These are phyloP conservation scores for Candida palmyrensis DNA, from an alignment of 805 yeast species.

Conservation along the genomic window DNA sequence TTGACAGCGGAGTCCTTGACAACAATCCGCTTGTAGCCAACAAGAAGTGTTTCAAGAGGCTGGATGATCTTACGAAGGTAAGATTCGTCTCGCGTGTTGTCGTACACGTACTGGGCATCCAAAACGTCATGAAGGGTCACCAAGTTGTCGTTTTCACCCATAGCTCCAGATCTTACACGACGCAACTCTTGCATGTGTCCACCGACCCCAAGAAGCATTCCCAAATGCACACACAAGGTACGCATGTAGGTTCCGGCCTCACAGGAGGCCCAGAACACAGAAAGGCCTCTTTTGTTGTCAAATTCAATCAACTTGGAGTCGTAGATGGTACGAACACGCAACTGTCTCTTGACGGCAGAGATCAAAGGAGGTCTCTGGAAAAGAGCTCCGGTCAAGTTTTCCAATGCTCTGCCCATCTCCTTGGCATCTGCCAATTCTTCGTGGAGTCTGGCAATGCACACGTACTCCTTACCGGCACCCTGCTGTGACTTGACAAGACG, in stretches of 20 bases:
- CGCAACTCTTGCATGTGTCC: conserved; percentile 99
- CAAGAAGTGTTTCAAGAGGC: conserved; percentile 89
- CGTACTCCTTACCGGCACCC: conserved; percentile 99
- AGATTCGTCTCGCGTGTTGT: conserved; percentile 94
- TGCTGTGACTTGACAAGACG: conserved; percentile 97
- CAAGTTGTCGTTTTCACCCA: conserved; percentile 83
- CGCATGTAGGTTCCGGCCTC: conserved; percentile 99
- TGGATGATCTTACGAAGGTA: conserved; percentile 90
- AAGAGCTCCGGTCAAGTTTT: conserved; percentile 95
- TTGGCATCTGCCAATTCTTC: conserved; percentile 88
- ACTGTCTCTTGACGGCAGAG: conserved; percentile 98
- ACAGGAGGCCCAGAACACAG: conserved; percentile 99
- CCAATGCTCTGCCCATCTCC: conserved; percentile 81
- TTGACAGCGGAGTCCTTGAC: conserved; percentile 93
- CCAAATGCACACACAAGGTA: conserved; percentile 97
- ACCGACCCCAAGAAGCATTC: conserved; percentile 97
- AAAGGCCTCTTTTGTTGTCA: conserved; percentile 92
- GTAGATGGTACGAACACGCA: conserved; percentile 96
- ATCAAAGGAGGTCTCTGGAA: conserved; percentile 99
- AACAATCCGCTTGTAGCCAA: conserved; percentile 95
- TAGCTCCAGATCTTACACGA: conserved; percentile 97
- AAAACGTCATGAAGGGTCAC: conserved; percentile 95
- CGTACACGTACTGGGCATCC: conserved; percentile 98
- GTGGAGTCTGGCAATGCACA: conserved; percentile 93
- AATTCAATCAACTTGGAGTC: conserved; percentile 94